phyloP scores from a whole-genome alignment of 306 rosid genomes.

The Cucumis hystrix region DNA sequence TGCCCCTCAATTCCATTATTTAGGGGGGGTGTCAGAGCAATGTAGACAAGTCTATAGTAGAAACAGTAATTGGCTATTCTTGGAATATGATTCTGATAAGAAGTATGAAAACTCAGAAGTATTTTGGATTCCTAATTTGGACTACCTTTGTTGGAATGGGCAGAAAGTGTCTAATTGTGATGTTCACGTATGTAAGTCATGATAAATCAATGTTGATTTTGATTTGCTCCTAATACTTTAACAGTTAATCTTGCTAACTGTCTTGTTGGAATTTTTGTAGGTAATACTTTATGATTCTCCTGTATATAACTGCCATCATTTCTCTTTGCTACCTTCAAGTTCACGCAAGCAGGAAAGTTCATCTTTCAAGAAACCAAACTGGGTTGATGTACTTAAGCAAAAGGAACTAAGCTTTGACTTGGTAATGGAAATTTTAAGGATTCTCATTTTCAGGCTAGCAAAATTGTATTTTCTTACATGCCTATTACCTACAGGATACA shows the following conservation, averaged over 20 bases:
- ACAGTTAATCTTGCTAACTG: slow-evolving; percentile 7
- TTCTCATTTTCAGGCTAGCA: slow-evolving; percentile 13
- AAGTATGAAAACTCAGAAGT: slow-evolving; percentile 21
- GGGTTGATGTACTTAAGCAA: slow-evolving; percentile 63
- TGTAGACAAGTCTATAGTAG: slow-evolving; percentile 25
- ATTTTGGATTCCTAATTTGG: slow-evolving; percentile 51
- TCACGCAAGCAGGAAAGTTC: slow-evolving; percentile 33
- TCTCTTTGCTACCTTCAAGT: slow-evolving; percentile 31
- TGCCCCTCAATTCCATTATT: slow-evolving; percentile 25
- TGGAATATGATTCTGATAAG: slow-evolving; percentile 35
- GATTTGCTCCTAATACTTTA: neutral
- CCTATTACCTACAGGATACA: slow-evolving; percentile 36
- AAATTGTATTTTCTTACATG: slow-evolving; percentile 8
- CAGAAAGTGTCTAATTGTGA: slow-evolving; percentile 37
- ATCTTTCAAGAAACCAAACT: slow-evolving; percentile 48
- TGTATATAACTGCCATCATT: slow-evolving; percentile 56
- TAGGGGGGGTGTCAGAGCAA: slow-evolving; percentile 34
- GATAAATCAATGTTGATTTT: slow-evolving; percentile 18
- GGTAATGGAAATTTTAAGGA: slow-evolving; percentile 32
- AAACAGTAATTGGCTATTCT: slow-evolving; percentile 36
- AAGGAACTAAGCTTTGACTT: slow-evolving; percentile 41
- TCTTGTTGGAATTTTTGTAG: slow-evolving; percentile 28
- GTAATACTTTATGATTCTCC: slow-evolving; percentile 70
- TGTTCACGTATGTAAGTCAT: slow-evolving; percentile 97
- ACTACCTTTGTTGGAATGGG: slow-evolving; percentile 79